A percentile compares a stretch with the other conserved stretches of the same genome.
Evolutionary conservation across 805 yeast species (phyloP).

Genomic region (Schwanniomyces sp.): DNA sequence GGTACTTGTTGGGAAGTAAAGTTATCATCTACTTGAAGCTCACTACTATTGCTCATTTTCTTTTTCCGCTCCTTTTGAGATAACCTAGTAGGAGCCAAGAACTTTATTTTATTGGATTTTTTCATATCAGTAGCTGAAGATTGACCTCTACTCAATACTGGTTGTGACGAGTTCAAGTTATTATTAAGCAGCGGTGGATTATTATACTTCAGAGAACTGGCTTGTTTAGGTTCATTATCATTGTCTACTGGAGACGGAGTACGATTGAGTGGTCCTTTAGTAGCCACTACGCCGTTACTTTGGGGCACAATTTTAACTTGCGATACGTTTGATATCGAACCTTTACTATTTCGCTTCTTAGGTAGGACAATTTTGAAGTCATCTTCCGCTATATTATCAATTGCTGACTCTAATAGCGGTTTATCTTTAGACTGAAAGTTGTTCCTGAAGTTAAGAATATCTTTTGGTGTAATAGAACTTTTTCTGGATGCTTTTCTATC

Average conservation of each 20-base stretch:
- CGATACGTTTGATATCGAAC: slow-evolving; percentile 6
- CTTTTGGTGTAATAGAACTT: slow-evolving; percentile 20
- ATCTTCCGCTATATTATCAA: slow-evolving; percentile 17
- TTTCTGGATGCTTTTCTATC: slow-evolving; percentile 20
- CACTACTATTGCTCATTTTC: slow-evolving; percentile 16
- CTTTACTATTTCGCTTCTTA: slow-evolving; percentile 13
- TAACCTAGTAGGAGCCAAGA: slow-evolving; percentile 40
- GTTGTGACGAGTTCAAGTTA: slow-evolving; percentile 23
- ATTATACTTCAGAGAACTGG: background rate
- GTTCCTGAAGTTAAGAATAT: slow-evolving; percentile 24
- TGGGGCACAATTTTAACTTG: background rate
- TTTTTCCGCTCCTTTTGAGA: slow-evolving; percentile 64
- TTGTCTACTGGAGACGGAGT: background rate
- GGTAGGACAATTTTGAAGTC: slow-evolving; percentile 27
- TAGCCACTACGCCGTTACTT: background rate
- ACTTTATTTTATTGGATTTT: slow-evolving; percentile 21
- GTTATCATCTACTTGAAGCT: background rate
- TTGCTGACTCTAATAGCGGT: slow-evolving; percentile 16
- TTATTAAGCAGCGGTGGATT: slow-evolving; percentile 4
- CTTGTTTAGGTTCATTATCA: background rate
- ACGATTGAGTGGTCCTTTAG: background rate
- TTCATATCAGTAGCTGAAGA: background rate
- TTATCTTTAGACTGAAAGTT: slow-evolving; percentile 14
- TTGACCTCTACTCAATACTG: slow-evolving; percentile 4
- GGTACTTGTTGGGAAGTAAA: slow-evolving; percentile 6